Conservation (phyloP, 306 rosid species). For the Dryas octopetala region DNA sequence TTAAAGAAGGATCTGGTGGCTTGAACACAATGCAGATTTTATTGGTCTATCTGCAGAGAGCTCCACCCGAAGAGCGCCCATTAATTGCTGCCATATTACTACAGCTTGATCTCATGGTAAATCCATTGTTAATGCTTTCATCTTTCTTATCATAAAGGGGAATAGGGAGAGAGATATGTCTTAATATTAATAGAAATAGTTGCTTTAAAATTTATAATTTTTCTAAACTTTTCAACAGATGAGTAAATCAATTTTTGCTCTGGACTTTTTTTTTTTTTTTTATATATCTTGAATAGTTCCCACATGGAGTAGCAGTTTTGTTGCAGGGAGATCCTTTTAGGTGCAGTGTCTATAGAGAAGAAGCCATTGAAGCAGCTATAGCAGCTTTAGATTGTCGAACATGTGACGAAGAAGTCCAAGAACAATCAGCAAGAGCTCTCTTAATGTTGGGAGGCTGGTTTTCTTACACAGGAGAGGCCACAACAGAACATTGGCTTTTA, state of each 20-base stretch:
- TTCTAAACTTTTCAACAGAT: background rate
- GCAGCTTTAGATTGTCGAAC: constrained; percentile 46
- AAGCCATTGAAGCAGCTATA: constrained; percentile 67
- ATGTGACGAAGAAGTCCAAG: constrained; percentile 45
- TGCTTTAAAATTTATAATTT: background rate
- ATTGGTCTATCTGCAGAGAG: constrained; percentile 54
- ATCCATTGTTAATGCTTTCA: constrained; percentile 6
- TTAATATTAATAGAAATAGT: background rate
- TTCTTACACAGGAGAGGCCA: constrained; percentile 55
- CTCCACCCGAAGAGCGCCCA: constrained; percentile 56
- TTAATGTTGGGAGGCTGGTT: constrained; percentile 63
- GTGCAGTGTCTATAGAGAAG: constrained; percentile 71
- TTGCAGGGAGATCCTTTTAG: constrained; percentile 75
- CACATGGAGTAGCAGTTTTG: constrained; percentile 67
- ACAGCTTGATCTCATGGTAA: constrained; percentile 86
- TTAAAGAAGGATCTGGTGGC: constrained; percentile 73
- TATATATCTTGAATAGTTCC: constrained; percentile 37
- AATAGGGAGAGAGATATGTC: too few species aligned
- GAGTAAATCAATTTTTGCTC: background rate
- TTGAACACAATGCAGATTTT: constrained; percentile 64
- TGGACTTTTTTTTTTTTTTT: background rate
- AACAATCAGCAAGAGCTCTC: constrained; percentile 67
- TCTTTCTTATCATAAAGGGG: background rate
- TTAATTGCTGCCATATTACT: constrained; percentile 60
- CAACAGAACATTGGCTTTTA: constrained; percentile 57